Evolutionary conservation across 805 yeast species (phyloP), one percentile per base, ranked within the genome.

Genomic region (Yarrowia sp.): DNA sequence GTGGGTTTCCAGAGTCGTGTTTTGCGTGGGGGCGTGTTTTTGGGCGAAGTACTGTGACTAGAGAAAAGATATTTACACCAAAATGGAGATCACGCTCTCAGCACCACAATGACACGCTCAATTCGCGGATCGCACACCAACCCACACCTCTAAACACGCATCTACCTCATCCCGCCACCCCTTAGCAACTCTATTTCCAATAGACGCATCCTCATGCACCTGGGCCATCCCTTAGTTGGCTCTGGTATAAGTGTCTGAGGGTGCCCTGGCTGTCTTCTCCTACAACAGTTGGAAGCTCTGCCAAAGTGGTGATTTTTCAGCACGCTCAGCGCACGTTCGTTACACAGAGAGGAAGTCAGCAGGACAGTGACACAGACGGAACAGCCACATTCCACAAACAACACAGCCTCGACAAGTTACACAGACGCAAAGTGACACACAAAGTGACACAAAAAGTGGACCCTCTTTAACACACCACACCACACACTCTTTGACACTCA

Each of bases 201-300:
- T 42, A 40, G 30, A 55, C 63, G 46, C 47, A 30, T 30, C 3
- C 10, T 30, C 63, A 55, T 55, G 63, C 63, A 42, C 47, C 63
- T 55, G 63, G 63, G 47, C 47, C 63, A 55, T 55, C 63, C 63
- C 63, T 55, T 55, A 55, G 63, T 39, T 40, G 63, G 63, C 43
- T 40, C 39, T 55, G 47, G 63, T 55, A 55, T 55, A 55, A 55
- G 63, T 55, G 63, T 40, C 63, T 39, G 47, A 42, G 39, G 63
- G 47, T 55, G 63, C 63, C n/a, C 63, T 40, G 40, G 43, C 42
- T 52, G 58, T 52, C 58, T 52, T 52, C 33, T 52, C 33, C 56
- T n/a, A 40, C 39, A n/a, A 39, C 39, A 30, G 24, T 55, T 14
- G 38, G 10, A 38, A n/a, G 63, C n/a, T 36, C 13, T 20, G 34